Evolutionary conservation across 441 rosid genomes (phyloP).

Genomic region (Arabidopsis hybrid): DNA sequence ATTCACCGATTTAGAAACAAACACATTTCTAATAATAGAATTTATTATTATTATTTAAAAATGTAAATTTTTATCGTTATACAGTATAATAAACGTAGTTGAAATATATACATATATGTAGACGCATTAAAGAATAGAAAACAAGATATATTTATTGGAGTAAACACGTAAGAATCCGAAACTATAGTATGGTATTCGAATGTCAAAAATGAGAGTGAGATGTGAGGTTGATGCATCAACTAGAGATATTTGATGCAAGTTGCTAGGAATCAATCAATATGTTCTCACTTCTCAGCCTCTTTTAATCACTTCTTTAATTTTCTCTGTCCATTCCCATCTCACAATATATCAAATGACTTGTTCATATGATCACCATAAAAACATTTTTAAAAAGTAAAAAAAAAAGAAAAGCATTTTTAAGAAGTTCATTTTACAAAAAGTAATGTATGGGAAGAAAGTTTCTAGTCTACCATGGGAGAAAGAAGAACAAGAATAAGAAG

Average conservation of each 20-base stretch:
- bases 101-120: background rate
- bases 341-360: background rate
- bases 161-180: constrained; percentile 43
- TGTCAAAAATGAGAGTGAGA: constrained; percentile 45
- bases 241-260: constrained; percentile 37
- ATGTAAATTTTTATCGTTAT: background rate
- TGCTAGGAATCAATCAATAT: constrained; percentile 34
- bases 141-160: constrained; percentile 37
- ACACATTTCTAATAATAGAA: constrained; percentile 32
- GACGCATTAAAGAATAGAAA: constrained; percentile 35
- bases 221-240: constrained; percentile 38
- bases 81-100: background rate
- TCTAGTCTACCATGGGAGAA: too few species aligned
- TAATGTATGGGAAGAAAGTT: too few species aligned
- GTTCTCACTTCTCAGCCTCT: constrained; percentile 28
- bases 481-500: too few species aligned
- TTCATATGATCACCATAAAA: constrained; percentile 12
- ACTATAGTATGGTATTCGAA: constrained; percentile 38
- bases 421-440: too few species aligned
- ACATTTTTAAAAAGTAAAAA: too few species aligned
- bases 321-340: constrained; percentile 23
- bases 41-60: background rate
- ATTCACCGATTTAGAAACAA: constrained; percentile 28
- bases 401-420: background rate
- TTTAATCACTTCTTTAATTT: constrained; percentile 1